Evolutionary conservation across 2,329 filamentous ascomycete species (phyloP).

Genomic region (Arthrobotrys megalospora): DNA sequence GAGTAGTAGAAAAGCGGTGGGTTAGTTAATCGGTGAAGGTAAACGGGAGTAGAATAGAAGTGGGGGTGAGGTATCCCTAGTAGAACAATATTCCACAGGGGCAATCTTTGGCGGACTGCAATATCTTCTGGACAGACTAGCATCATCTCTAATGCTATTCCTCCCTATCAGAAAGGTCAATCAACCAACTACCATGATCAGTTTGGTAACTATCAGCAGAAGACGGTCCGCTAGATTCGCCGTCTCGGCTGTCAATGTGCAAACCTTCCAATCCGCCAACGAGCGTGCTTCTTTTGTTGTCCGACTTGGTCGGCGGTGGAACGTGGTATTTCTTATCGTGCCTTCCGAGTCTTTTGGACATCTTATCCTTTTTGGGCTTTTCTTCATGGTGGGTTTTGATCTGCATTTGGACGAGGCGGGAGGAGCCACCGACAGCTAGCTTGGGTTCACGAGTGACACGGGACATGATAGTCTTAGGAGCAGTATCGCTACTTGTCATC

Average conservation of each 20-base stretch:
- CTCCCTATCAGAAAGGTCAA: background rate
- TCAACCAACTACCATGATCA: slow-evolving; percentile 11
- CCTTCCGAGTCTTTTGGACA: background rate
- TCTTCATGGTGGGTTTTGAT: slow-evolving; percentile 1
- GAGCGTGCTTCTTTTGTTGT: slow-evolving; percentile 33
- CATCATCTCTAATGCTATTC: background rate
- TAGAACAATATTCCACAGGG: background rate
- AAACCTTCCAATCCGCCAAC: slow-evolving; percentile 20
- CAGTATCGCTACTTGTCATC: slow-evolving; percentile 83
- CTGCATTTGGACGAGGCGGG: slow-evolving; percentile 48
- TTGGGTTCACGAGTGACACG: slow-evolving; percentile 70
- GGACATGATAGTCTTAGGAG: slow-evolving; percentile 89
- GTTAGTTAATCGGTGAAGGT: background rate
- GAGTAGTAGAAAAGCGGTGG: background rate
- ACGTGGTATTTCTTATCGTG: slow-evolving; percentile 30
- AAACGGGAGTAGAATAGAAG: background rate
- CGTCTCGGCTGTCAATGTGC: slow-evolving; percentile 40
- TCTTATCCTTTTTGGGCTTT: slow-evolving; percentile 48
- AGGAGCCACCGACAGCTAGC: slow-evolving; percentile 63
- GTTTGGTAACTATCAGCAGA: background rate
- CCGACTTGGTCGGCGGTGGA: background rate
- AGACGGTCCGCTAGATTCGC: slow-evolving; percentile 5
- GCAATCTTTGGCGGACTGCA: background rate
- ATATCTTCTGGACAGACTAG: background rate
- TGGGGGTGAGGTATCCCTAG: background rate